Evolutionary conservation across 768 basidiomycete species (phyloP).

Genomic region (Agrocybe praecox): DNA sequence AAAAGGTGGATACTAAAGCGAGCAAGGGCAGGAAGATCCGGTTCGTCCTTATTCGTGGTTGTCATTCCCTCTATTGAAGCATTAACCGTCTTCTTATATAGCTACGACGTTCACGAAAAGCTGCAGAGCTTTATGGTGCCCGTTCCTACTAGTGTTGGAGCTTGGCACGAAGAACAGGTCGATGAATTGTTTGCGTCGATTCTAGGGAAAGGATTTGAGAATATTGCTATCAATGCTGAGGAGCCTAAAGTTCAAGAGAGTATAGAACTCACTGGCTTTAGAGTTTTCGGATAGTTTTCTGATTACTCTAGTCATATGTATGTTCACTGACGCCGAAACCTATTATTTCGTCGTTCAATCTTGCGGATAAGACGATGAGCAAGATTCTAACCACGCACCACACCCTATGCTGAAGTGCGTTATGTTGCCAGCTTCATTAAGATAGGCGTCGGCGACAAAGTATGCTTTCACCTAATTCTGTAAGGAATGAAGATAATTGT

Average conservation of each 20-base stretch:
- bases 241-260: constrained; percentile 24
- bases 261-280: constrained; percentile 48
- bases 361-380: no score
- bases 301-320: no score
- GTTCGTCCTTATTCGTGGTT: constrained; percentile 39
- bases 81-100: constrained; percentile 27
- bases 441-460: no score
- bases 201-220: constrained; percentile 73
- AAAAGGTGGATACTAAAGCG: constrained; percentile 93
- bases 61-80: background rate
- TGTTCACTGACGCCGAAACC: no score
- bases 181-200: constrained; percentile 93
- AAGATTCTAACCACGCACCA: no score
- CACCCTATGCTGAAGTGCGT: no score
- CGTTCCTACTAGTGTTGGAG: constrained; percentile 58
- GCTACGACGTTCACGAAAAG: constrained; percentile 95
- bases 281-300: constrained; percentile 57
- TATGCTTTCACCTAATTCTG: no score
- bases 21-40: constrained; percentile 94
- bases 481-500: no score
- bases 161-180: constrained; percentile 96
- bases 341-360: no score
- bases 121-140: constrained; percentile 97
- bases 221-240: constrained; percentile 28
- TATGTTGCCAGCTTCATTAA: no score